These are phyloP conservation scores for Boletus rufocinnamomeus DNA, from an alignment of 768 basidiomycete genomes.

Conservation along the genomic window DNA sequence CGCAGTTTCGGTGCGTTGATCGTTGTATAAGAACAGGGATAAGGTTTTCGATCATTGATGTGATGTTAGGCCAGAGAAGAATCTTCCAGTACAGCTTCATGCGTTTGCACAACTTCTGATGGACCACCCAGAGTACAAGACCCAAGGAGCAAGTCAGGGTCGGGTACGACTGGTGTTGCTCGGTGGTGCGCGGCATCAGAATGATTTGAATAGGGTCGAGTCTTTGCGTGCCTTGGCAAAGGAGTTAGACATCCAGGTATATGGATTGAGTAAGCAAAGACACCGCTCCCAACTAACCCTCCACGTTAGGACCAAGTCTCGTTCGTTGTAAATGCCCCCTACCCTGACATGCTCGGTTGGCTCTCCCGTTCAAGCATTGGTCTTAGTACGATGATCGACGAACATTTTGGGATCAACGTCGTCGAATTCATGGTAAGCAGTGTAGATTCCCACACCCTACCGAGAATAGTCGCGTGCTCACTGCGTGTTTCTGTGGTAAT, in stretches of 20 bases:
- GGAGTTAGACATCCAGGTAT: slow-evolving; percentile 66
- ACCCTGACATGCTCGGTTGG: slow-evolving; percentile 65
- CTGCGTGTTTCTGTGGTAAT: slow-evolving; percentile 9
- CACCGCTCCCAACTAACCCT: slow-evolving; percentile 3
- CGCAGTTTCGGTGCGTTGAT: slow-evolving; percentile 80
- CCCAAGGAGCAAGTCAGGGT: slow-evolving; percentile 14
- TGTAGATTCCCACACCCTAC: slow-evolving; percentile 1
- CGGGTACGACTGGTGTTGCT: slow-evolving; percentile 69
- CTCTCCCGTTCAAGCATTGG: slow-evolving; percentile 80
- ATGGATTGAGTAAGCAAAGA: slow-evolving; percentile 16
- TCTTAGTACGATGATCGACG: slow-evolving; percentile 95
- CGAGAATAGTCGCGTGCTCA: slow-evolving; percentile 14
- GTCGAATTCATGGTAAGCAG: slow-evolving; percentile 92
- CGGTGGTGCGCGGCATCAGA: slow-evolving; percentile 81
- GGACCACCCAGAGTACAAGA: slow-evolving; percentile 57
- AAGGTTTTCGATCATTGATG: not conserved
- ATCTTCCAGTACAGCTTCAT: slow-evolving; percentile 77
- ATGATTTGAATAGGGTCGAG: slow-evolving; percentile 70
- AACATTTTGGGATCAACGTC: slow-evolving; percentile 97
- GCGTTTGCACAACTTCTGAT: slow-evolving; percentile 65
- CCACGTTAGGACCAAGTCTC: slow-evolving; percentile 59
- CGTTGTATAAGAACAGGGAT: too few relatives aligned
- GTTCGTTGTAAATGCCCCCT: slow-evolving; percentile 85
- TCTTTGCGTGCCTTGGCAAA: slow-evolving; percentile 57
- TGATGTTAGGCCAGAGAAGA: slow-evolving; percentile 84